Base-by-base conservation (phyloP, 1,284 basidiomycete species). In the Afroboletus lepidellus region DNA sequence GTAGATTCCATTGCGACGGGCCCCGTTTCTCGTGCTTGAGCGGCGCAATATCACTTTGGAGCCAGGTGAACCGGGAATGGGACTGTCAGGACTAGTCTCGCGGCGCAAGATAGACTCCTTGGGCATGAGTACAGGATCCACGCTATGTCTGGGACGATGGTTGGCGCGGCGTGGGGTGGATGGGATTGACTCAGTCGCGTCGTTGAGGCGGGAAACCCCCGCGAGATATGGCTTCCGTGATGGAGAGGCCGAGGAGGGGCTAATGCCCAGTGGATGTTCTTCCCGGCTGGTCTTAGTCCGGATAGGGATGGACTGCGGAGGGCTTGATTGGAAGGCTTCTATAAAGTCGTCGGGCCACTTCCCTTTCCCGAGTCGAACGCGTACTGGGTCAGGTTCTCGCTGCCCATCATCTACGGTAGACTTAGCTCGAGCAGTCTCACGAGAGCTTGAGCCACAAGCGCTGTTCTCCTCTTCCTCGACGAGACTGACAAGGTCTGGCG, bases 271-370 rank as follows among this genome's bases (percentile, higher is more conserved):
- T 6, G 66, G 57, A 3, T 54, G 50, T 33, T 67, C 69, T 46
- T 63, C 67, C 41, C 50, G 50, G 58, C 67, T 68, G 41, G 59
- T 54, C 39, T 59, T 49, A 41, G 58, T 59, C 53, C 64, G 69
- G 59, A 64, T 62, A 54, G 71, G 62, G 50, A 71, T 69, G 47
- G 69, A 61, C 27, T 63, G 70, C 4, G 66, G 43, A 41, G 67
- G 46, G 29, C 41, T 63, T 53, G 63, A 68, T 50, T 70, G 65
- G 59, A 85, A 80, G 21, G 73, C 81, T 61, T 82, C 80, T 51
- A 89, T 65, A 63, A 89, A 89, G 66, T 90, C 88, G 64, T 90
- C 87, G 1, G 89, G 87, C 86, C 87, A 90, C 67, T 87, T 89
- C 51, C 85, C 87, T 67, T 90, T 87, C 37, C 83, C 81, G 44